These are phyloP conservation scores for Dipteronia sinensis DNA, from an alignment of 345 rosid genomes.

Conservation along the genomic window DNA sequence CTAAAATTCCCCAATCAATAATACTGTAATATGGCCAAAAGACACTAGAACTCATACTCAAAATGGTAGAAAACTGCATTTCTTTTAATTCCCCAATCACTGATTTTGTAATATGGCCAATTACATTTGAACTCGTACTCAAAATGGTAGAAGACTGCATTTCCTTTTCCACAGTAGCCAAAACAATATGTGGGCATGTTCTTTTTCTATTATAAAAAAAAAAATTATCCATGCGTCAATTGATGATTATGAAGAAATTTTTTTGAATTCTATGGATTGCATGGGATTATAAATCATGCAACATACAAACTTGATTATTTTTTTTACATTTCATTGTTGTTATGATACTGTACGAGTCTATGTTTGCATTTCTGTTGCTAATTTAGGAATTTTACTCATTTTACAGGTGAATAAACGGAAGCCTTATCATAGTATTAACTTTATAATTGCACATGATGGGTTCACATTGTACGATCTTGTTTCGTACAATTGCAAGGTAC, in stretches of 20 bases:
- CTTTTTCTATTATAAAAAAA: neutral
- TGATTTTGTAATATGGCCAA: neutral
- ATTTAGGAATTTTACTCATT: slow-evolving; percentile 12
- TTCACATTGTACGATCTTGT: slow-evolving; percentile 88
- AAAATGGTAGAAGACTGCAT: neutral
- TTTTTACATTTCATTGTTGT: neutral
- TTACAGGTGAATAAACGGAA: slow-evolving; percentile 79
- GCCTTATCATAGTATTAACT: slow-evolving; percentile 87
- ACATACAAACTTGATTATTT: neutral
- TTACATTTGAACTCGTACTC: neutral
- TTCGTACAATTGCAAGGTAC: slow-evolving; percentile 83
- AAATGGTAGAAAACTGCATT: neutral
- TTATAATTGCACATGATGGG: slow-evolving; percentile 91
- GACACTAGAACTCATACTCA: neutral
- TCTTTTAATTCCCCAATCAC: neutral
- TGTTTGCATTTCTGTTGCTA: neutral
- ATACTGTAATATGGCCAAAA: neutral
- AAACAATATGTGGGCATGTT: neutral
- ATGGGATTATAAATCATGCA: neutral
- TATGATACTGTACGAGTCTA: neutral
- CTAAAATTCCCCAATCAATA: neutral
- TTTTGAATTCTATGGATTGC: neutral
- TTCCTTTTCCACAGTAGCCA: neutral
- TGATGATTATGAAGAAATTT: neutral
- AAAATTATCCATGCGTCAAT: neutral